Evolutionary conservation across 352 stramenopile species (phyloP).

Genomic region (Phytopythium aichiense): DNA sequence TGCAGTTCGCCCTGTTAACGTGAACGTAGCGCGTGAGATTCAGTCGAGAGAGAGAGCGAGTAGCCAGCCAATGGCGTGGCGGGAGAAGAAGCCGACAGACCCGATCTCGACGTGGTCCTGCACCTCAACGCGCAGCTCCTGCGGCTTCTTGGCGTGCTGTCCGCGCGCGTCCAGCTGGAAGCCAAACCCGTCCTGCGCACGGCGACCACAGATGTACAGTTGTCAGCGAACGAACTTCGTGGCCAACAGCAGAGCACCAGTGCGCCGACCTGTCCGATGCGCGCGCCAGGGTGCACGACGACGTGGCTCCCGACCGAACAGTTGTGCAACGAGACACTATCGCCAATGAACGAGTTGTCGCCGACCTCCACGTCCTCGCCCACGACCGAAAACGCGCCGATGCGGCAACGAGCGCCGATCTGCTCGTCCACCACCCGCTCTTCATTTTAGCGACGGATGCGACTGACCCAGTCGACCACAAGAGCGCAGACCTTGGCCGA

Average conservation of each 20-base stretch:
- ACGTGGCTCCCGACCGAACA: conserved; percentile 59
- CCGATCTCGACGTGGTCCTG: conserved; percentile 84
- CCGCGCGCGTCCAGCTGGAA: conserved; percentile 59
- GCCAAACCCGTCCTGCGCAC: conserved; percentile 67
- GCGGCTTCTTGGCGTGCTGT: conserved; percentile 76
- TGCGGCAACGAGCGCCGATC: conserved; percentile 53
- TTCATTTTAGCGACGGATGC: no score
- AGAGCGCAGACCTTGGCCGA: conserved; percentile 30
- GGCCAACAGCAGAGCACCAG: not conserved
- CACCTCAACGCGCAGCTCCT: conserved; percentile 73
- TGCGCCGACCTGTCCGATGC: conserved; percentile 50
- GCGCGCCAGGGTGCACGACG: conserved; percentile 64
- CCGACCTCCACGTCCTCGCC: conserved; percentile 57
- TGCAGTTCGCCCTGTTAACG: conserved; percentile 53
- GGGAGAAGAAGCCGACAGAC: conserved; percentile 13
- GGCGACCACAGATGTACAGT: not conserved
- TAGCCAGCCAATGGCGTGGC: not conserved
- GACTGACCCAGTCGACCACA: no score
- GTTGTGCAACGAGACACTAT: conserved; percentile 65
- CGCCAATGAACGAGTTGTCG: conserved; percentile 38
- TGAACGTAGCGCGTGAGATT: not conserved
- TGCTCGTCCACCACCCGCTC: conserved; percentile 9
- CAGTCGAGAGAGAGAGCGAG: not conserved
- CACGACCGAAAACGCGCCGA: conserved; percentile 53
- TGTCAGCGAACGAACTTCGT: not conserved